Percentiles rank a stretch among this genome's conserved stretches.
Evolutionary conservation across 345 rosid species (phyloP).

Genomic region (Euclidium syriacum): DNA sequence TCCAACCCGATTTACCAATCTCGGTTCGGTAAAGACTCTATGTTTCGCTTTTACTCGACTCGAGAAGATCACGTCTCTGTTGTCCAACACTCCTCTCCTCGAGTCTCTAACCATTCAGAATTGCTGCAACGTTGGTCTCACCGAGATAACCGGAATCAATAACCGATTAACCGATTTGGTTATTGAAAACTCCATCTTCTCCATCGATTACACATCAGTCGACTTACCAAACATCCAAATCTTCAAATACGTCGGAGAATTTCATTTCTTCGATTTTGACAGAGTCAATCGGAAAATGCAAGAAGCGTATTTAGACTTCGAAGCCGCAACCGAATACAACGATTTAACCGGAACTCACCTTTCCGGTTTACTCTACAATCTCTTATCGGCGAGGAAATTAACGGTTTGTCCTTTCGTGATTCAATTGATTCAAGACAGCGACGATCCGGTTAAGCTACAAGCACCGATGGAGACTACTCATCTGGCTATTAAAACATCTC

Average conservation of each 20-base stretch:
- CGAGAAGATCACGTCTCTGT: not conserved
- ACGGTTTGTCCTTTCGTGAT: slow-evolving; percentile 29
- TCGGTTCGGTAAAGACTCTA: slow-evolving; percentile 13
- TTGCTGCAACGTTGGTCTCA: slow-evolving; percentile 34
- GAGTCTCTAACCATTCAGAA: slow-evolving; percentile 28
- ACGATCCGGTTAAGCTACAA: not conserved
- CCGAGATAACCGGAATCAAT: not conserved
- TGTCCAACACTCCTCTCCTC: slow-evolving; percentile 23
- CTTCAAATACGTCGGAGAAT: slow-evolving; percentile 33
- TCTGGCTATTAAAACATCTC: not conserved
- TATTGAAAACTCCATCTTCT: slow-evolving; percentile 30
- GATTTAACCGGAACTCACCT: too few relatives aligned
- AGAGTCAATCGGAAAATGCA: not conserved
- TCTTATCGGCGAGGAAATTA: slow-evolving; percentile 15
- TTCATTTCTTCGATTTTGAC: slow-evolving; percentile 9
- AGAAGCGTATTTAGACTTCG: slow-evolving; percentile 15
- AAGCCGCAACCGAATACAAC: too few relatives aligned
- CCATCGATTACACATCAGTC: not conserved
- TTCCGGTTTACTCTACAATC: not conserved
- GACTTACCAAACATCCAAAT: slow-evolving; percentile 22
- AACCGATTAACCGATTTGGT: slow-evolving; percentile 24
- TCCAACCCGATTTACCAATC: not conserved
- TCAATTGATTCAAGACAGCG: slow-evolving; percentile 15
- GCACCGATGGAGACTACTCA: not conserved
- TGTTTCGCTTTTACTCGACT: slow-evolving; percentile 33